phyloP scores from a whole-genome alignment of 768 basidiomycete genomes.

The Hydnomerulius pinastri region DNA sequence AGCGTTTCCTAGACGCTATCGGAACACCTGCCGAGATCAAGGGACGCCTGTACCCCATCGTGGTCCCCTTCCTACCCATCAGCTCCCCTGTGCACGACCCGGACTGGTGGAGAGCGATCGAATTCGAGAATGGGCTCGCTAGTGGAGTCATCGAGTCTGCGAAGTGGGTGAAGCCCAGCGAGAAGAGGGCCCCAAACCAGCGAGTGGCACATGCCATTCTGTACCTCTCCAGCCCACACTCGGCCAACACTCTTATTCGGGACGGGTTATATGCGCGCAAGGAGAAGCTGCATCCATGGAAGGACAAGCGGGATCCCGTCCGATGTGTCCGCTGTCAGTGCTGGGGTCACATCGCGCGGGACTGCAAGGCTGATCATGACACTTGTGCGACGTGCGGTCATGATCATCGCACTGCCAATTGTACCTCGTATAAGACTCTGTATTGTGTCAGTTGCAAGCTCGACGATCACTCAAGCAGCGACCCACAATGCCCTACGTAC shows the following conservation, averaged over 20 bases:
- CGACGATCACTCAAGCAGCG: too few species aligned
- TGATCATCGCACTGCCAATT: not conserved
- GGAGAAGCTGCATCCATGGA: not conserved
- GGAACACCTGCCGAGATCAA: not conserved
- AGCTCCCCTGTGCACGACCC: not conserved
- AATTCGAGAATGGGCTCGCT: not conserved
- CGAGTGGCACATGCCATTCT: not conserved
- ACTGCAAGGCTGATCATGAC: not conserved
- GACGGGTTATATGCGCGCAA: not conserved
- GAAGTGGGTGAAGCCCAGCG: not conserved
- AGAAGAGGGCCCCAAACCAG: not conserved
- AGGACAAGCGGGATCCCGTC: slow-evolving; percentile 1
- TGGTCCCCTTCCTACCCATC: not conserved
- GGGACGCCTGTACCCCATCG: not conserved
- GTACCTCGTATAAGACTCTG: too few species aligned
- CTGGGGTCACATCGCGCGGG: not conserved
- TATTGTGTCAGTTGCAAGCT: too few species aligned
- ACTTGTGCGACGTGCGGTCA: not conserved
- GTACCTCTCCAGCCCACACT: not conserved
- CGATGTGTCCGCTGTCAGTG: not conserved
- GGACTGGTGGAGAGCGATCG: rapidly evolving
- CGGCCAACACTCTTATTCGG: not conserved
- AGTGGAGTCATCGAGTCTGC: not conserved
- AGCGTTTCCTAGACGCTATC: not conserved
- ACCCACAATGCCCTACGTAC: too few species aligned